Conservation (phyloP, 163 green algal species). For the Volvox carteri region DNA sequence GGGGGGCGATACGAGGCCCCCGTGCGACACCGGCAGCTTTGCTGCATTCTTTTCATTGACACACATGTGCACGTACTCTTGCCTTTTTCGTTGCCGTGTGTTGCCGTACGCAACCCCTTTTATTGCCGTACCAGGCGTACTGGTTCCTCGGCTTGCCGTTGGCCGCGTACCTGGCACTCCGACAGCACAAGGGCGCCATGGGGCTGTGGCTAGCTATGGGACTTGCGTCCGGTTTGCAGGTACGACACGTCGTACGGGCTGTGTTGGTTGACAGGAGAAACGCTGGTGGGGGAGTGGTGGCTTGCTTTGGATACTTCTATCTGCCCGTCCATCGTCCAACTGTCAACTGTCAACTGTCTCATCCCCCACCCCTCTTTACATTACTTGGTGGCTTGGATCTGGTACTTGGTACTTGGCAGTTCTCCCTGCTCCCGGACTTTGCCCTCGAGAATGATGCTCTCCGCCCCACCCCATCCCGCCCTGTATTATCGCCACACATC, state of each 20-base stretch:
- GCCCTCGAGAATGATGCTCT: too few species aligned
- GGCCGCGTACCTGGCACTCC: conserved; percentile 28
- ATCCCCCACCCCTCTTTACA: neutral
- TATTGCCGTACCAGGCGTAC: conserved; percentile 23
- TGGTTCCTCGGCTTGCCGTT: conserved; percentile 45
- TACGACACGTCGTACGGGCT: neutral
- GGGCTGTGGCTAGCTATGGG: conserved; percentile 59
- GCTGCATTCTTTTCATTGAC: neutral
- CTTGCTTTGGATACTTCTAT: neutral
- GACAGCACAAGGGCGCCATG: conserved; percentile 19
- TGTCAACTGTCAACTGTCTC: neutral
- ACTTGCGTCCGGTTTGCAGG: conserved; percentile 39
- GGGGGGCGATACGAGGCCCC: neutral
- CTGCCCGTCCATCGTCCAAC: neutral
- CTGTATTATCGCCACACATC: neutral
- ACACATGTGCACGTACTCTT: too few species aligned
- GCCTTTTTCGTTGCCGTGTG: too few species aligned
- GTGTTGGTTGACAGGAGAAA: neutral
- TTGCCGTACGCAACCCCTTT: neutral
- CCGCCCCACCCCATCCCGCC: too few species aligned
- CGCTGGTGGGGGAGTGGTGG: neutral
- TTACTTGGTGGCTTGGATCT: neutral
- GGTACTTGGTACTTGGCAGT: neutral
- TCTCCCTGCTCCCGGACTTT: too few species aligned
- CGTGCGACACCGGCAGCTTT: neutral